These are phyloP conservation scores for Sophora flavescens DNA, from an alignment of 306 rosid species.

Conservation along the genomic window DNA sequence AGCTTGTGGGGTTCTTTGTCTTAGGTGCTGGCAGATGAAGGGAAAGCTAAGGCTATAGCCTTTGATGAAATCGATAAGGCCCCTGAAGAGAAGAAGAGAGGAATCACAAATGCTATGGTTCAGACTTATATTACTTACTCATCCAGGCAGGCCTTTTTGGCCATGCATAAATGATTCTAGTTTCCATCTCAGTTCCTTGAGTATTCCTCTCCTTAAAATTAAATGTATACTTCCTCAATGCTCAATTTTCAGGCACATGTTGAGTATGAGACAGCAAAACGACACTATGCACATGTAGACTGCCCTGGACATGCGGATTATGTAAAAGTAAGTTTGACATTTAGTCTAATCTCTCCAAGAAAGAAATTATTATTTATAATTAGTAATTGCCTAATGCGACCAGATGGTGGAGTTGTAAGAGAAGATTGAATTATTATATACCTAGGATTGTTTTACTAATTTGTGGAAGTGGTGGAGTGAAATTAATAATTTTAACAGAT, in stretches of 20 bases:
- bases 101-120: conserved; percentile 95
- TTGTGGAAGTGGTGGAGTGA: neutral
- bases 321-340: conserved; percentile 72
- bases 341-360: conserved; percentile 17
- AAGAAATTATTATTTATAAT: neutral
- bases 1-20: conserved; percentile 2
- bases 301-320: conserved; percentile 97
- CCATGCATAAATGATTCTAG: neutral
- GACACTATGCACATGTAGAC: conserved; percentile 94
- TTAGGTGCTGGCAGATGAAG: conserved; percentile 90
- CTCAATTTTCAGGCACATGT: conserved; percentile 79
- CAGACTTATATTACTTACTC: conserved; percentile 27
- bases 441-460: conserved; percentile 18
- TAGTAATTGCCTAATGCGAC: neutral
- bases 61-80: conserved; percentile 97
- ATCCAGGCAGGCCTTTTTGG: conserved; percentile 20
- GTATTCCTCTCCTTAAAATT: neutral
- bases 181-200: neutral
- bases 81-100: conserved; percentile 96
- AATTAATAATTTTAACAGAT: neutral
- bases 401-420: conserved; percentile 4
- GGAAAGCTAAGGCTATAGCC: conserved; percentile 91
- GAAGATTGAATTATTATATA: neutral
- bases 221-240: conserved; percentile 3
- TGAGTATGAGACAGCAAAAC: conserved; percentile 82